Base-by-base conservation (phyloP, 2,329 filamentous ascomycete species). In the Davidsoniella eucalypti region DNA sequence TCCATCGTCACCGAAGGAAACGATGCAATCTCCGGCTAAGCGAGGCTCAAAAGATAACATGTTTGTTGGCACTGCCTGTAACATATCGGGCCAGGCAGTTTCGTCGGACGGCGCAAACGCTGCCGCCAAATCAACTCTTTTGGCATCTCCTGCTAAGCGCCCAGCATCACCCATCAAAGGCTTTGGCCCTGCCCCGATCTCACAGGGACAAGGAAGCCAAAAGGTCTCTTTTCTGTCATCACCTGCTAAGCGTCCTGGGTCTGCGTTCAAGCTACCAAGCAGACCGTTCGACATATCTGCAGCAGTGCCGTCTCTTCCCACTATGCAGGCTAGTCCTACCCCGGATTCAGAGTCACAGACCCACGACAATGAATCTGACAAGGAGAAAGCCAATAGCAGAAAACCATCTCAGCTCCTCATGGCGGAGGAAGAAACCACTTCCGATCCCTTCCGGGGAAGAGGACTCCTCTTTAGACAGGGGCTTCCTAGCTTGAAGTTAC, bases 21-120 rank as follows among this genome's bases (percentile, higher is more conserved):
- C 68, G 0, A 64, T 79, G 59, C 75, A 68, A 54, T 74, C 72
- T 1, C 75, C 76, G 0, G 71, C 76, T 1, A 76, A 74, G 58
- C 65, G 67, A 36, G 59, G 67, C 42, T 87, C 74, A 2, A 17
- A 39, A 14, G 54, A 62, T 1, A 59, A 64, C 23, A 57, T 44
- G 58, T 54, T 54, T 25, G 37, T 48, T 17, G 47, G 50, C 10
- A 18, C 40, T 9, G 47, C 42, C 16, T 17, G 21, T 14, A 33
- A 40, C 25, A 61, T 56, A 25, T 52, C 54, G 16, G 57, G 56
- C n/a, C 59, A 53, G 60, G 44, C 50, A 60, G 41, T 51, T 58
- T 47, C 52, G 61, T 50, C 43, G 8, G 43, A 51, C 47, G 6
- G 26, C 26, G 39, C 25, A 36, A 39, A 44, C 7, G 41, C 26